Base-by-base conservation (phyloP, 345 rosid genomes). In the Gossypium herbaceum region DNA sequence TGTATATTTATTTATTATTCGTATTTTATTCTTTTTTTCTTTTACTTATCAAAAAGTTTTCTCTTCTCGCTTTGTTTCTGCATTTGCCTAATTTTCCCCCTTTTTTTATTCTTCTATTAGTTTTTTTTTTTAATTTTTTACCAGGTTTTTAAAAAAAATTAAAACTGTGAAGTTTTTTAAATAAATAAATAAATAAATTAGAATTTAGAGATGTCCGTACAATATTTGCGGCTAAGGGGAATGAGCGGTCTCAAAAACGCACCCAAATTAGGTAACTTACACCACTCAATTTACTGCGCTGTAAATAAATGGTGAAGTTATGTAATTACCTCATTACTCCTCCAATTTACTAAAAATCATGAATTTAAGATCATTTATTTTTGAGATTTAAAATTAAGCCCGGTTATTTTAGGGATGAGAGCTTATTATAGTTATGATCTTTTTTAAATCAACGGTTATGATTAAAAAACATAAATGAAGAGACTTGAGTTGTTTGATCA, bases 171-270 rank as follows among this genome's bases (percentile, higher is more conserved):
- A 67, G 2, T 0, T 29, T 29, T 29, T 3, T 25, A 25, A 25
- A 25, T 27, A 29, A 27, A 3, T 69, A 50, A 64, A 64, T 69
- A 50, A 64, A 64, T 70, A 60, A 58, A 58, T 56, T 24, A 71
- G 27, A 60, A 58, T 57, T 56, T 24, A 71, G 27, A 8, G 9
- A 29, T 16, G 50, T 29, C 73, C 56, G 73, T 66, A 65, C 63
- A 64, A 27, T 9, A 20, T 71, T 47, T 79, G 78, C 75, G 75
- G 75, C 65, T 55, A 56, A 60, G 16, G 12, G 1, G 9, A 74
- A 62, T n/a, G 50, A 34, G 73, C 20, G 69, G 64, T 47, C 64
- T 22, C 4, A 54, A 54, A 48, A 54, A 68, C 60, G 68, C 59
- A 62, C 34, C 70, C 70, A 50, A 73, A 11, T n/a, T 50, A 6